A percentile compares a stretch with the other conserved stretches of the same genome.
These are phyloP conservation scores for Pythium dissimile DNA, from an alignment of 352 stramenopile species.

Conservation along the genomic window DNA sequence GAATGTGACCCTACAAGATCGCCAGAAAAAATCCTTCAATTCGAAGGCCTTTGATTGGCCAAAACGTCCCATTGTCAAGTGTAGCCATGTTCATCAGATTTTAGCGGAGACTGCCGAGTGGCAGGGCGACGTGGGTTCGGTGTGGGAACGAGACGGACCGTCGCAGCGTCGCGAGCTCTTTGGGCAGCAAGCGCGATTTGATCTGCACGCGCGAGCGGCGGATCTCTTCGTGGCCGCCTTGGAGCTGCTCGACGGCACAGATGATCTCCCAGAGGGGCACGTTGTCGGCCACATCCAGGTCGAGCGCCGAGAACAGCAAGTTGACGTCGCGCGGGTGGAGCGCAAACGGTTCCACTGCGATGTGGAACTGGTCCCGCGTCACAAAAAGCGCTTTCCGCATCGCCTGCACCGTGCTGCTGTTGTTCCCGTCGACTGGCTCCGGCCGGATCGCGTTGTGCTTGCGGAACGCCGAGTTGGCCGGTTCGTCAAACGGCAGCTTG, in stretches of 20 bases:
- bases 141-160: conserved; percentile 20
- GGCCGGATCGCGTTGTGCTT: conserved; percentile 17
- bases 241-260: conserved; percentile 36
- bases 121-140: conserved; percentile 14
- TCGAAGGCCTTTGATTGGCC: not conserved
- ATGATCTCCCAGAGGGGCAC: conserved; percentile 50
- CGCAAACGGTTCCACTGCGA: conserved; percentile 53
- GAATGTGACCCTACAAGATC: conserved; percentile 15
- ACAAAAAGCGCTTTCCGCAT: conserved; percentile 37
- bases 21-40: conserved; percentile 6
- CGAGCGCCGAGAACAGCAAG: conserved; percentile 53
- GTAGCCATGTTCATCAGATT: conserved; percentile 11
- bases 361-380: conserved; percentile 53
- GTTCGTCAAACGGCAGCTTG: conserved; percentile 15
- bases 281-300: conserved; percentile 45
- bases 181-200: conserved; percentile 33
- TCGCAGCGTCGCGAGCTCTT: conserved; percentile 37
- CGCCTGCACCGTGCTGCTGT: conserved; percentile 24
- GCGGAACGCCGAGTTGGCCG: conserved; percentile 12
- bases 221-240: conserved; percentile 41
- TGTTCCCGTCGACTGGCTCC: conserved; percentile 15
- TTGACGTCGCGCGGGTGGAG: conserved; percentile 48
- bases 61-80: not conserved
- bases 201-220: conserved; percentile 43
- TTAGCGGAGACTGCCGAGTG: not conserved